phyloP scores from a whole-genome alignment of 1,284 basidiomycete genomes.

The Rhodotorula mucilaginosa region DNA sequence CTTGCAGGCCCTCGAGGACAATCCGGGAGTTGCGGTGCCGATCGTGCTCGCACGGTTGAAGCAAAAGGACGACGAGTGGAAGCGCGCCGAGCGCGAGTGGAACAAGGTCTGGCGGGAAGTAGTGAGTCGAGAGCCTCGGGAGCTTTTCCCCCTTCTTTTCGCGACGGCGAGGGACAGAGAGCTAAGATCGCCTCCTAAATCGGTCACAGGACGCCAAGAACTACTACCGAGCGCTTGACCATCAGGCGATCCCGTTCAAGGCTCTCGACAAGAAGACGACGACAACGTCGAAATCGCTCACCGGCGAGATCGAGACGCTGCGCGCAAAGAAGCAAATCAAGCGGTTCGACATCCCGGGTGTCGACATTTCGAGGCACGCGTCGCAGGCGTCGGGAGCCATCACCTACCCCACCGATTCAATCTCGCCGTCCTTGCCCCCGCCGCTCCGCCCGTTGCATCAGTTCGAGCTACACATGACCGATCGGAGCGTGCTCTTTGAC shows the following conservation, averaged over 20 bases:
- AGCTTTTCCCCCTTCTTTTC: background rate
- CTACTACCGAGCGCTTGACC: conserved; percentile 57
- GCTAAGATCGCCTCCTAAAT: no score
- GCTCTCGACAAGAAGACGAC: conserved; percentile 84
- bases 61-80: conserved; percentile 97
- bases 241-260: conserved; percentile 94
- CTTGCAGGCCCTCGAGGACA: conserved; percentile 86
- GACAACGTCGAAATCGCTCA: conserved; percentile 76
- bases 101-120: conserved; percentile 96
- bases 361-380: conserved; percentile 26
- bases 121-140: conserved; percentile 47
- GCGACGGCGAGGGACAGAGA: no score
- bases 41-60: conserved; percentile 88
- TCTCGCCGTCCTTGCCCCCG: conserved; percentile 16
- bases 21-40: conserved; percentile 83
- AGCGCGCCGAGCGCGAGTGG: conserved; percentile 91
- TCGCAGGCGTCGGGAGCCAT: conserved; percentile 6
- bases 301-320: conserved; percentile 78
- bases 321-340: conserved; percentile 70
- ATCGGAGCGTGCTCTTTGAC: conserved; percentile 79
- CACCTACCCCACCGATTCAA: conserved; percentile 8
- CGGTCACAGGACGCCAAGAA: conserved; percentile 36
- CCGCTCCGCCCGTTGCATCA: conserved; percentile 57
- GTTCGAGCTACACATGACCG: conserved; percentile 75
- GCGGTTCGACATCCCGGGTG: conserved; percentile 49